Evolutionary conservation across 208 protist species (phyloP), one percentile per base, ranked within the genome.

Genomic region (Endotrypanum monterogeii): DNA sequence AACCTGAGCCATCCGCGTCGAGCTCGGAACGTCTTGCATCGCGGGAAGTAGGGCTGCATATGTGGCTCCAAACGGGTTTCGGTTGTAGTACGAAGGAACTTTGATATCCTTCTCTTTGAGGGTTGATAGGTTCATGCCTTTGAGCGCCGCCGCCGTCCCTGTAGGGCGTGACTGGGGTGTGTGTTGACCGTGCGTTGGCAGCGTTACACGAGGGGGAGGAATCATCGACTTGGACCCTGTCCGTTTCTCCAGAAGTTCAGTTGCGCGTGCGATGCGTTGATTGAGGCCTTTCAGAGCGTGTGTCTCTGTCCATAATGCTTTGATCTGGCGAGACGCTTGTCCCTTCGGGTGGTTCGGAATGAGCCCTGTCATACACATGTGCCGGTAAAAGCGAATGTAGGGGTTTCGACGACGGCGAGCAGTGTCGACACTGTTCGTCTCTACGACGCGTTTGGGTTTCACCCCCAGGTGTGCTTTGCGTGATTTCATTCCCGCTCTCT

Each of bases 301-400:
- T 9, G 82, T 82, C 56, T 61, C 58, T 3, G 54, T 61, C 85
- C 85, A 89, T 30, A 89, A 70, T 50, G 71, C 30, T 71, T 87
- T 86, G 39, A 89, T 85, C 54, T 62, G 68, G 44, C 70, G 74
- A 9, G 85, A 78, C 54, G 82, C 79, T 8, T 65, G 63, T 4
- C 57, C 44, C 50, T 60, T 55, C 3, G 81, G 79, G 14, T 79
- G 44, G 55, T 87, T 87, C 16, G 85, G 85, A 20, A 89, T 79
- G 18, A 76, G 58, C 14, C 85, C 85, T 0, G 82, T 87, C 73
- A 82, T 69, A 61, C 85, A 55, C 74, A 89, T 79, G 16, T 75
- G 75, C 23, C 80, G 81, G 57, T 85, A 89, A 56, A 89, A 89
- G 5, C 58, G 54, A 14, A 86, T 70, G 66, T 84, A 89, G n/a